Percentiles rank a stretch among this genome's conserved stretches.
These are phyloP conservation scores for Fragosphaeria purpurea DNA, from an alignment of 2,329 filamentous ascomycete genomes.

Conservation along the genomic window DNA sequence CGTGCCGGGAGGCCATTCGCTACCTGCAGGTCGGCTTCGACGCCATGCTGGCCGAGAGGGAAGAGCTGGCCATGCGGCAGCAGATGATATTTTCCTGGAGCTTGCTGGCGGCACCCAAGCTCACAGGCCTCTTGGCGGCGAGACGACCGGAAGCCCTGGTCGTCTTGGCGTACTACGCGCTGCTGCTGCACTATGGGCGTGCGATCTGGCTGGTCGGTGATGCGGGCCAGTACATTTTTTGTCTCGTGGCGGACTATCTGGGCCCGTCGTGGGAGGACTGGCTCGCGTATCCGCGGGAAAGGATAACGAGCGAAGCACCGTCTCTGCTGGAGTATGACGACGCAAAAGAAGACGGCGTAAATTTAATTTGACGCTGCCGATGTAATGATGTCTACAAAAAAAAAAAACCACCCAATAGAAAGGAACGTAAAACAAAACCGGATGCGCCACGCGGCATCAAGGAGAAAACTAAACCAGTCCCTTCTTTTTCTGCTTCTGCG, in stretches of 20 bases:
- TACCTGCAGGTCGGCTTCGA: slow-evolving; percentile 19
- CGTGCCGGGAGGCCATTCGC: slow-evolving; percentile 18
- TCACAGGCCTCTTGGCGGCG: slow-evolving; percentile 15
- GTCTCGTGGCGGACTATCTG: slow-evolving; percentile 9
- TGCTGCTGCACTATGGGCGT: slow-evolving; percentile 18
- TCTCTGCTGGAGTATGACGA: no score
- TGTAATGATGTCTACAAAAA: no score
- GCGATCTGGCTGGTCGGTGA: slow-evolving; percentile 21
- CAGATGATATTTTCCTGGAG: slow-evolving; percentile 21
- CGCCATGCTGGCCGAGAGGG: slow-evolving; percentile 5
- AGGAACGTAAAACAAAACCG: no score
- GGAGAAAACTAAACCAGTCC: no score
- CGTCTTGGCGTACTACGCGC: slow-evolving; percentile 19
- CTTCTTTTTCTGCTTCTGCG: no score
- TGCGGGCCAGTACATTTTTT: slow-evolving; percentile 11
- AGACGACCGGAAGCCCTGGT: slow-evolving; percentile 17
- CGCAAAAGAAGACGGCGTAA: no score
- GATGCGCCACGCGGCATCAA: no score
- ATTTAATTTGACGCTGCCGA: no score
- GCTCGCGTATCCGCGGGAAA: slow-evolving; percentile 8
- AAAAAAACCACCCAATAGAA: no score
- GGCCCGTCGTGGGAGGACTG: slow-evolving; percentile 11
- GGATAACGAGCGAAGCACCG: slow-evolving; percentile 1
- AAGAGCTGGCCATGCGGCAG: slow-evolving; percentile 4
- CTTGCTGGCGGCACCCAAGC: slow-evolving; percentile 14